Percentiles rank a stretch among this genome's conserved stretches.
phyloP scores from a whole-genome alignment of 345 rosid species.

The Camelina neglecta region DNA sequence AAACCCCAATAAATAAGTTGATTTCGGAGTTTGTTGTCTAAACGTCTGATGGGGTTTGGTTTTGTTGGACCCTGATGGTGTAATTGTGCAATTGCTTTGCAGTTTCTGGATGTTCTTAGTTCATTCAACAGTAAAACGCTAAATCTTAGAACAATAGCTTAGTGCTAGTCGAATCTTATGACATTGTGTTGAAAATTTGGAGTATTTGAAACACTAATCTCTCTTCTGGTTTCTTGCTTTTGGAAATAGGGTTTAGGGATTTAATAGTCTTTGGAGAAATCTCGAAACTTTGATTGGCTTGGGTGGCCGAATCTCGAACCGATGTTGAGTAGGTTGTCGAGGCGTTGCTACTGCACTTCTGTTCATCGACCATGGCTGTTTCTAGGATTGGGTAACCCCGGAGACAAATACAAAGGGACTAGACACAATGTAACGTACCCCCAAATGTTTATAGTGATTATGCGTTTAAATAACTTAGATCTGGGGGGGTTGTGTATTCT shows the following conservation, averaged over 20 bases:
- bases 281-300: background rate
- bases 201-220: conserved; percentile 18
- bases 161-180: no score
- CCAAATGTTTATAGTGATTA: background rate
- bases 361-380: conserved; percentile 75
- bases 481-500: background rate
- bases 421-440: conserved; percentile 67
- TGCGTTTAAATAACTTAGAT: background rate
- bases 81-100: no score
- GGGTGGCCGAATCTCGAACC: conserved; percentile 1
- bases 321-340: conserved; percentile 39
- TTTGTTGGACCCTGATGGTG: no score
- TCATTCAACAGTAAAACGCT: no score
- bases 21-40: no score
- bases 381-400: conserved; percentile 88
- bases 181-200: background rate
- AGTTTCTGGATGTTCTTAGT: no score
- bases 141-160: no score
- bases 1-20: no score
- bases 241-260: background rate
- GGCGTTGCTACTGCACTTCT: conserved; percentile 63
- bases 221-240: conserved; percentile 21
- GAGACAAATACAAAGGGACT: conserved; percentile 80
- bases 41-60: no score
- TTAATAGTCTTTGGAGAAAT: conserved; percentile 7